Percentiles rank a stretch among this genome's conserved stretches.
These are phyloP conservation scores for Pelargonium citronellum DNA, from an alignment of 441 rosid genomes.

Conservation along the genomic window DNA sequence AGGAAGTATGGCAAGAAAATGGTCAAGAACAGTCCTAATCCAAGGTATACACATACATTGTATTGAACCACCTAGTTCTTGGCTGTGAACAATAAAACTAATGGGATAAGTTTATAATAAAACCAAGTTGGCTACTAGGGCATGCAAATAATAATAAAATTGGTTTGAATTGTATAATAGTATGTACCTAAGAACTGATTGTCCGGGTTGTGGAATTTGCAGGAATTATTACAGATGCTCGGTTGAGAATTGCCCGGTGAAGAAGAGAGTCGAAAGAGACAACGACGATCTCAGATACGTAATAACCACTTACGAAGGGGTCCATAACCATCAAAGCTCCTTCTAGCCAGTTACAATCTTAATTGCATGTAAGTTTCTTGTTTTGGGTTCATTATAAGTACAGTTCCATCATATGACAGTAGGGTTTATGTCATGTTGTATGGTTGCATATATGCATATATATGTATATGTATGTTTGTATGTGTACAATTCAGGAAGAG, in stretches of 20 bases:
- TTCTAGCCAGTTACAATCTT: neutral
- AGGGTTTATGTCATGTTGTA: too few species aligned
- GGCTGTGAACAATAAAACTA: too few species aligned
- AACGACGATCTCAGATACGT: constrained; percentile 60
- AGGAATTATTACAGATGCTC: constrained; percentile 85
- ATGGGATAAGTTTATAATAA: neutral
- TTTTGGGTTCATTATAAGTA: too few species aligned
- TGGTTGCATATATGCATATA: too few species aligned
- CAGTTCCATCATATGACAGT: too few species aligned
- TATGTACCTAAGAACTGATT: neutral
- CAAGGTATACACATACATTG: constrained; percentile 43
- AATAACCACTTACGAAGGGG: constrained; percentile 75
- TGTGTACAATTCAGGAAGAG: too few species aligned
- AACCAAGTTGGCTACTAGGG: neutral
- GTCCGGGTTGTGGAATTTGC: constrained; percentile 16
- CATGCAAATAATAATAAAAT: neutral
- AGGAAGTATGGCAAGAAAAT: constrained; percentile 94
- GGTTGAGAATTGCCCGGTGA: constrained; percentile 62
- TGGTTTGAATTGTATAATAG: neutral
- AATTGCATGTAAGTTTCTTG: too few species aligned
- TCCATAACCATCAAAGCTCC: constrained; percentile 40
- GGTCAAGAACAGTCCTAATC: constrained; percentile 90
- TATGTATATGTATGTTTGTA: too few species aligned
- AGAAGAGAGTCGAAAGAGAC: constrained; percentile 90
- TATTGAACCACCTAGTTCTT: neutral